Evolutionary conservation across 176 grass and related monocot species (phyloP).

Genomic region (Alloteropsis semialata): DNA sequence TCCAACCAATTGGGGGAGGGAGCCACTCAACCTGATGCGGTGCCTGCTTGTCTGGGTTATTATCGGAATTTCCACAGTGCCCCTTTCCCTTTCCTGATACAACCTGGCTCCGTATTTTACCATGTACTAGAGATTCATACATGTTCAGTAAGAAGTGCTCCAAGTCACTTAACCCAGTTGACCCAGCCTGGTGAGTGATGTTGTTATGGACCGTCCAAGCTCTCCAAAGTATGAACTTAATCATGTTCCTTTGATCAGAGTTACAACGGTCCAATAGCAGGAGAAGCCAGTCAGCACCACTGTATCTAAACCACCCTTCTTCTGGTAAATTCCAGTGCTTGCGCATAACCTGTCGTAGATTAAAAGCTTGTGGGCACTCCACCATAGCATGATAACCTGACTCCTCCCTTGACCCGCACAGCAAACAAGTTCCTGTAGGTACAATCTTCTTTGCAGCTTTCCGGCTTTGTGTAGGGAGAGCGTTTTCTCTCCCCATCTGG

Average conservation of each 20-base stretch:
- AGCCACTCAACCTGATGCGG: accelerated
- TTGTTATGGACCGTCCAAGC: background rate
- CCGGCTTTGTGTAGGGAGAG: background rate
- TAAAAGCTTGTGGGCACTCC: accelerated
- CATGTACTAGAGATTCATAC: too few species aligned
- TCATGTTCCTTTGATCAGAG: accelerated
- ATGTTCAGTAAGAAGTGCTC: too few species aligned
- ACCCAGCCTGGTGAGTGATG: background rate
- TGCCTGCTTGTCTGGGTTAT: background rate
- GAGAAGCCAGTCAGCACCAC: background rate
- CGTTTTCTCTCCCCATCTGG: background rate
- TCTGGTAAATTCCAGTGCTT: background rate
- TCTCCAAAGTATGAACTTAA: background rate
- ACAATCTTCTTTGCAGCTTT: background rate
- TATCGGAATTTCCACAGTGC: background rate
- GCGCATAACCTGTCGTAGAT: background rate
- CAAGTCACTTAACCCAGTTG: accelerated
- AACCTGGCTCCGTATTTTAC: too few species aligned
- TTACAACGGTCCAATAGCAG: background rate
- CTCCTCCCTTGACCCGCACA: background rate
- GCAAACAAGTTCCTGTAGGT: accelerated
- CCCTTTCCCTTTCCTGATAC: background rate
- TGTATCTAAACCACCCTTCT: background rate
- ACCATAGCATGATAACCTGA: background rate
- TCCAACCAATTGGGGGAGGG: background rate